Base-by-base conservation (phyloP, 345 rosid genomes). In the Salix caprea region DNA sequence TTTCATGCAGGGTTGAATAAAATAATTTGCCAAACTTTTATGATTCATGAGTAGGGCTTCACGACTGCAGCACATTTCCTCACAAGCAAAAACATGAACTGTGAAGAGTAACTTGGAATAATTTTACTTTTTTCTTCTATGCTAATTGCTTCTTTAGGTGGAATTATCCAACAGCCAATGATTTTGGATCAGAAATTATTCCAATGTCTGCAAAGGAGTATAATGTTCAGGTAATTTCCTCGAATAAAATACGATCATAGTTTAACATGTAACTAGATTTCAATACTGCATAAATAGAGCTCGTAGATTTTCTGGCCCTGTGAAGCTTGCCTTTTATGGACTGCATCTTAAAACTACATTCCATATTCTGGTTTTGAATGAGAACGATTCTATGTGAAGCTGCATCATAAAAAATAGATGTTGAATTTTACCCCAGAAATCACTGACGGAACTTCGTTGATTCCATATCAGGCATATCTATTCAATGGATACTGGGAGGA, bases 401-500 rank as follows among this genome's bases (percentile, higher is more conserved):
- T 46, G 30, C 65, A 30, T 2, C 37, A 10, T 7, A n/a, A 30
- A 75, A 24, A 50, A 12, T 24, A 14, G 39, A 24, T 11, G 66
- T 71, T 64, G 18, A 12, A 19, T 76, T 42, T 66, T 34, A 36
- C 61, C 67, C 46, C 23, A 8, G 11, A 60, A 70, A 64, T n/a
- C 37, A 65, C 68, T 76, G 44, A 68, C 40, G 37, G 54, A 34
- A 12, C 69, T 28, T 15, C 61, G 68, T 69, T 58, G 24, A 23
- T 39, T 23, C 44, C 73, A 39, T 78, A 50, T 56, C 77, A 92
- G 96, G 94, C 93, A 48, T 90, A 91, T 81, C 74, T 91, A 21
- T 92, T 87, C 73, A 67, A 81, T 5, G 97, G 83, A 79, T 94
- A 92, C 81, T 94, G 94, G 97, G 96, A 92, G 76, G 98, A 94